These are phyloP conservation scores for Alternaria solani DNA, from an alignment of 2,329 filamentous ascomycete species.

Conservation along the genomic window DNA sequence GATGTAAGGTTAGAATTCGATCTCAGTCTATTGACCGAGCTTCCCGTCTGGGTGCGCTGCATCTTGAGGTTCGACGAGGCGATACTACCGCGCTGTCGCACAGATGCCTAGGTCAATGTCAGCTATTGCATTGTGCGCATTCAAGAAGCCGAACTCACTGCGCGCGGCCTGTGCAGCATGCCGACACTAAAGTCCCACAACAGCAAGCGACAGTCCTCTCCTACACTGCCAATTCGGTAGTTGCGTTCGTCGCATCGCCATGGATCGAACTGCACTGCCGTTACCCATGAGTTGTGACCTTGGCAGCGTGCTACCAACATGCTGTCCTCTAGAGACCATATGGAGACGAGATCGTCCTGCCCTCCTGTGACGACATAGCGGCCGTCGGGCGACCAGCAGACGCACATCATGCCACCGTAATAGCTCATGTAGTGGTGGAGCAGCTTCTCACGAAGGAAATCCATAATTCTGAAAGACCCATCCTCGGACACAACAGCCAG, in stretches of 20 bases:
- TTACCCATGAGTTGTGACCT: conserved; percentile 96
- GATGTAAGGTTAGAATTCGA: conserved; percentile 74
- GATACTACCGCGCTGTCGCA: conserved; percentile 64
- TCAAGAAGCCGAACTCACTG: conserved; percentile 57
- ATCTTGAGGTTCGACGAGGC: conserved; percentile 57
- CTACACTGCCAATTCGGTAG: conserved; percentile 95
- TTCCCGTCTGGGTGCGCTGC: conserved; percentile 65
- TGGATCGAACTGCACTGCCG: conserved; percentile 90
- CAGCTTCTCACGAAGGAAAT: conserved; percentile 93
- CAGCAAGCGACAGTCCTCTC: conserved; percentile 88
- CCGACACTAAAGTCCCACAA: conserved; percentile 98
- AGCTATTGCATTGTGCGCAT: background rate
- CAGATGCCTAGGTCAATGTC: conserved; percentile 55
- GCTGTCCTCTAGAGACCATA: conserved; percentile 88
- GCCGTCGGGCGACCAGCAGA: conserved; percentile 97
- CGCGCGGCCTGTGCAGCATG: conserved; percentile 92
- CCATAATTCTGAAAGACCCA: conserved; percentile 85
- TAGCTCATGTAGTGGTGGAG: conserved; percentile 88
- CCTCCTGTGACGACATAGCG: conserved; percentile 95
- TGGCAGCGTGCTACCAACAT: conserved; percentile 90
- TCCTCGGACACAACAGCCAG: conserved; percentile 92
- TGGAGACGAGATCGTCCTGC: conserved; percentile 94
- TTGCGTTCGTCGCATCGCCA: conserved; percentile 97
- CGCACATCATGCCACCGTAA: conserved; percentile 90
- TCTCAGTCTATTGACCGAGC: conserved; percentile 68